phyloP scores from a whole-genome alignment of 331 rosid species.

The Arachis monticola region DNA sequence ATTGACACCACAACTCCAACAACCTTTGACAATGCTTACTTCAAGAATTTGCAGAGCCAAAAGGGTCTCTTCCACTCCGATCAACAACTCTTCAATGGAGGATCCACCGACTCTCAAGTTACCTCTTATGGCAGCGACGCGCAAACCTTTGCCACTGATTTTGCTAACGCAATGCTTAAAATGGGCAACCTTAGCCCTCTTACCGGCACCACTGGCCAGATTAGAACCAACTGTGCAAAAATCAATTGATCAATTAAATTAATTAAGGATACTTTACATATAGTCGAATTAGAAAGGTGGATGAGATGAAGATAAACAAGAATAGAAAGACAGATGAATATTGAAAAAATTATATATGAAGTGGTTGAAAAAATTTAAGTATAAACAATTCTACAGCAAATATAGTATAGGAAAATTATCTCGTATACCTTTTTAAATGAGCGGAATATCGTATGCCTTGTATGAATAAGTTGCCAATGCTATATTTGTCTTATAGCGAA shows the following conservation, averaged over 20 bases:
- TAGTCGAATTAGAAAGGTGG: too few species aligned
- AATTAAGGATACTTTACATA: too few species aligned
- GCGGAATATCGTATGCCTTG: too few species aligned
- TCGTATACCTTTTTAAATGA: too few species aligned
- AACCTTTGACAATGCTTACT: slow-evolving; percentile 69
- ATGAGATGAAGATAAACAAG: too few species aligned
- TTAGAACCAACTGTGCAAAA: slow-evolving; percentile 56
- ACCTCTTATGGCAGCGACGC: slow-evolving; percentile 44
- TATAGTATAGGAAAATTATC: too few species aligned
- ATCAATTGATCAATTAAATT: slow-evolving; percentile 35
- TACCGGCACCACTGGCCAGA: slow-evolving; percentile 63
- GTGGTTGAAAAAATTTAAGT: too few species aligned
- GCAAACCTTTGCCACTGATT: slow-evolving; percentile 48
- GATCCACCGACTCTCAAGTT: slow-evolving; percentile 64
- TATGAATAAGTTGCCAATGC: too few species aligned
- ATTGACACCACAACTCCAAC: slow-evolving; percentile 49
- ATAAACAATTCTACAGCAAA: too few species aligned
- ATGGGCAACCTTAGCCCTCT: slow-evolving; percentile 75
- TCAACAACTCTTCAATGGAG: slow-evolving; percentile 63
- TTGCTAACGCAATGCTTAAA: slow-evolving; percentile 68
- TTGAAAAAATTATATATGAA: too few species aligned
- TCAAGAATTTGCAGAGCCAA: slow-evolving; percentile 49
- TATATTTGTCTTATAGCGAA: too few species aligned
- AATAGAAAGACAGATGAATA: too few species aligned
- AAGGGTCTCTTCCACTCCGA: slow-evolving; percentile 81